These are phyloP conservation scores for Fraxinus ornus DNA, from an alignment of 305 asterid species.

Conservation along the genomic window DNA sequence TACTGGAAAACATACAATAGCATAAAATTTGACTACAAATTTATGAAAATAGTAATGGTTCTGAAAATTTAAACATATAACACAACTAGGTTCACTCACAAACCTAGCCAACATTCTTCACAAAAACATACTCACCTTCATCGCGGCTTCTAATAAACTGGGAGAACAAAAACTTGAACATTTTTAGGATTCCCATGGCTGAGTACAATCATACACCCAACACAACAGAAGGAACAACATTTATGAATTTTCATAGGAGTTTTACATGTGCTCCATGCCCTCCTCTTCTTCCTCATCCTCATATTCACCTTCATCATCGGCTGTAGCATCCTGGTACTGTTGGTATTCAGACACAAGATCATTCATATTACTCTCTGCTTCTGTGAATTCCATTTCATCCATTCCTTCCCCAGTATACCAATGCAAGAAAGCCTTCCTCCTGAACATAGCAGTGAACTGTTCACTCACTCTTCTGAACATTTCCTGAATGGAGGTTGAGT, in stretches of 20 bases:
- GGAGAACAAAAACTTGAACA: slow-evolving; percentile 5
- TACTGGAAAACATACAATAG: not conserved
- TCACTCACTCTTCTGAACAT: slow-evolving; percentile 83
- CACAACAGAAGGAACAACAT: slow-evolving; percentile 20
- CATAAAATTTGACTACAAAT: not conserved
- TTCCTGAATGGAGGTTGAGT: slow-evolving; percentile 82
- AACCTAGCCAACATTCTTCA: slow-evolving; percentile 13
- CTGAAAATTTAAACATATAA: not conserved
- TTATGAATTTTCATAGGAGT: not conserved
- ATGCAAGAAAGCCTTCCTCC: slow-evolving; percentile 86
- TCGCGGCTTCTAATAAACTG: slow-evolving; percentile 13
- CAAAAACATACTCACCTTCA: slow-evolving; percentile 17
- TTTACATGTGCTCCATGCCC: not conserved
- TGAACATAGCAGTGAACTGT: slow-evolving; percentile 81
- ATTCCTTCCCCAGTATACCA: slow-evolving; percentile 85
- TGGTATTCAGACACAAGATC: slow-evolving; percentile 87
- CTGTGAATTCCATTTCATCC: slow-evolving; percentile 86
- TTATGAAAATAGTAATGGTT: not conserved
- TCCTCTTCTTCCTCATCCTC: slow-evolving; percentile 59
- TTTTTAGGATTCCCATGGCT: slow-evolving; percentile 19
- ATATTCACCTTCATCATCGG: slow-evolving; percentile 73
- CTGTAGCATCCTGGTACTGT: slow-evolving; percentile 89
- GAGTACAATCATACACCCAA: slow-evolving; percentile 25
- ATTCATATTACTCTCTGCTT: slow-evolving; percentile 90
- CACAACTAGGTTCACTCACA: not conserved